Conservation (phyloP, 345 rosid species). For the Sisymbrium altissimum region DNA sequence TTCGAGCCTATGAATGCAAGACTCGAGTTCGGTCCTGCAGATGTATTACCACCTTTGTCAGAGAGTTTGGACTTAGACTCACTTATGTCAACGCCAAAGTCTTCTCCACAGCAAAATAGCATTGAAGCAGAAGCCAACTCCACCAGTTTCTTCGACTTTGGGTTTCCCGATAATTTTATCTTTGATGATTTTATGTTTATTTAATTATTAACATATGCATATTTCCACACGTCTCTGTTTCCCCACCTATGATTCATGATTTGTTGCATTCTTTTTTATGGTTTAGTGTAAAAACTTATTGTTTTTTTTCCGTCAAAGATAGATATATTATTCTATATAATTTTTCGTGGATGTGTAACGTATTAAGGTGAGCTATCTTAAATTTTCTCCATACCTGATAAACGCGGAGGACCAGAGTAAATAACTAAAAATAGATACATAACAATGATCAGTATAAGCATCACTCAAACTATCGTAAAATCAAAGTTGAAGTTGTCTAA, state of each 20-base stretch:
- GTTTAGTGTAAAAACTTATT: constrained; percentile 8
- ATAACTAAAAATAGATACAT: not conserved
- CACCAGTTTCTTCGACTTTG: constrained; percentile 71
- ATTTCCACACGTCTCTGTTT: not conserved
- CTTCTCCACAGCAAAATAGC: constrained; percentile 49
- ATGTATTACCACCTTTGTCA: constrained; percentile 7
- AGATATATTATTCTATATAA: not conserved
- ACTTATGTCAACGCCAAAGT: constrained; percentile 55
- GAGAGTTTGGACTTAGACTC: constrained; percentile 53
- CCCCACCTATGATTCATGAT: not conserved
- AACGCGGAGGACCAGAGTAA: not conserved
- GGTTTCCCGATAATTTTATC: constrained; percentile 63
- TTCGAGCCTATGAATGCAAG: not conserved
- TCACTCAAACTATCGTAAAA: not conserved
- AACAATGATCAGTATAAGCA: not conserved
- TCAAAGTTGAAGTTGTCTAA: not conserved
- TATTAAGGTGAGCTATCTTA: not conserved
- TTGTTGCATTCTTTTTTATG: constrained; percentile 26
- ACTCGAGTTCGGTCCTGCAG: not conserved
- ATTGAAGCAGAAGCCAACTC: constrained; percentile 61
- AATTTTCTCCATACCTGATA: not conserved
- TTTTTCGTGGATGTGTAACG: not conserved
- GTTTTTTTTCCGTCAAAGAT: not conserved
- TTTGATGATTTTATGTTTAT: constrained; percentile 63
- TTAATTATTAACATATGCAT: not conserved